Base-by-base conservation (phyloP, 257 asterid genomes). In the Lavandula angustifolia region DNA sequence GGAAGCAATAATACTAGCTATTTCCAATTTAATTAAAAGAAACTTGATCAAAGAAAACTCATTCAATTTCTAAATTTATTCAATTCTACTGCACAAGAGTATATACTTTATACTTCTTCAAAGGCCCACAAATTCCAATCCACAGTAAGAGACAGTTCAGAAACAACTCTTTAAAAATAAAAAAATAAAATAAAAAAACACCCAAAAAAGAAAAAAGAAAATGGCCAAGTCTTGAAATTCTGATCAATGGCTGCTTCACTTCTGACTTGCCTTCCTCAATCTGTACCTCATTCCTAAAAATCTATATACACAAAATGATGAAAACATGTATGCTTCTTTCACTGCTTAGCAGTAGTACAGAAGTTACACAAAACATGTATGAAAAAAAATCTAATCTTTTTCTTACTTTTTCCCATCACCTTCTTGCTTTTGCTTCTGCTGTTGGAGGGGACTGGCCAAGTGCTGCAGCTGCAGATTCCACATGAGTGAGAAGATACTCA, bases 391-490 rank as follows among this genome's bases (percentile, higher is more conserved):
- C 16, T 10, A 16, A 33, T 42, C n/a, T 8, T 56, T 33, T 8
- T 46, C 41, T 62, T 58, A 18, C 16, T 41, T 54, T 33, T n/a
- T n/a, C 17, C n/a, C 29, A 41, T 85, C 74, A 89, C 79, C 85
- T 81, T 75, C 79, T 87, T 54, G 63, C 73, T 69, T 81, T 89
- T 17, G 81, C 65, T 61, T 87, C 92, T 6, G 40, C 48, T 29
- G 78, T 68, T 38, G 84, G 80, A 42, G 84, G 68, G 12, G 79
- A 18, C 66, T 83, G 92, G 42, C 96, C 97, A 67, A 89, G 92
- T 33, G 96, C 99, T 14, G 95, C 95, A 3, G 99, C 99, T 31
- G 97, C 97, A 58, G 96, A 89, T 67, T 92, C 99, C 0, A 92
- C 97, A 14, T 92, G 99, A 0, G 96, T 92, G 48, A 92, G 97